phyloP scores from a whole-genome alignment of 805 yeast species.

The Metahyphopichia silvanorum region DNA sequence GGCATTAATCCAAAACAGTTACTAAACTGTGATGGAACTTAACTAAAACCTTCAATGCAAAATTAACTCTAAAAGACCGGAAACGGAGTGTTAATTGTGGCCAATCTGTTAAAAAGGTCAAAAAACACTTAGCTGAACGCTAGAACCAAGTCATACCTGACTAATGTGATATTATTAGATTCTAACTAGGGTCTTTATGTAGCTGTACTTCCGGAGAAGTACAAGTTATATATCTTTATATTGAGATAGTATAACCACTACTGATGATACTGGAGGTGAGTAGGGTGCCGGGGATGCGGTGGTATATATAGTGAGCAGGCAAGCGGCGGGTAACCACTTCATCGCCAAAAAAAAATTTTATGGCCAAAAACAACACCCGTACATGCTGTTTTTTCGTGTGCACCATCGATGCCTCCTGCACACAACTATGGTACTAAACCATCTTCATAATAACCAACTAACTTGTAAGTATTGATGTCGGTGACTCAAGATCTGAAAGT shows the following conservation, averaged over 20 bases:
- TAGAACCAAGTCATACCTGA: constrained; percentile 40
- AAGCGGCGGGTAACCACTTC: constrained; percentile 9
- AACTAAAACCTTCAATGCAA: constrained; percentile 16
- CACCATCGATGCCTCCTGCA: no score
- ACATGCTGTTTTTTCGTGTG: no score
- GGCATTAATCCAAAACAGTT: constrained; percentile 42
- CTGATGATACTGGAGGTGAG: constrained; percentile 53
- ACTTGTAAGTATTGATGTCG: no score
- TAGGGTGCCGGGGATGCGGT: constrained; percentile 25
- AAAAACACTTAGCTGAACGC: constrained; percentile 64
- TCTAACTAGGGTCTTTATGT: constrained; percentile 41
- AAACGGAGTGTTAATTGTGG: constrained; percentile 73
- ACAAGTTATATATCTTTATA: constrained; percentile 58
- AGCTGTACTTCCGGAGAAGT: constrained; percentile 26
- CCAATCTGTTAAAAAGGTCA: constrained; percentile 75
- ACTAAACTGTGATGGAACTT: constrained; percentile 29
- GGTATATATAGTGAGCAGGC: constrained; percentile 22
- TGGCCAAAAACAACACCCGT: no score
- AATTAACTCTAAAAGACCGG: constrained; percentile 63
- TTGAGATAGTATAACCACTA: constrained; percentile 78
- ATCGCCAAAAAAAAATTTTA: not conserved
- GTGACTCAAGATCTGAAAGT: constrained; percentile 15
- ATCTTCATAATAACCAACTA: no score
- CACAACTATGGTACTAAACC: no score
- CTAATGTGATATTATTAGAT: constrained; percentile 41